Conservation (phyloP, 257 asterid species). For the Capsicum chinense region DNA sequence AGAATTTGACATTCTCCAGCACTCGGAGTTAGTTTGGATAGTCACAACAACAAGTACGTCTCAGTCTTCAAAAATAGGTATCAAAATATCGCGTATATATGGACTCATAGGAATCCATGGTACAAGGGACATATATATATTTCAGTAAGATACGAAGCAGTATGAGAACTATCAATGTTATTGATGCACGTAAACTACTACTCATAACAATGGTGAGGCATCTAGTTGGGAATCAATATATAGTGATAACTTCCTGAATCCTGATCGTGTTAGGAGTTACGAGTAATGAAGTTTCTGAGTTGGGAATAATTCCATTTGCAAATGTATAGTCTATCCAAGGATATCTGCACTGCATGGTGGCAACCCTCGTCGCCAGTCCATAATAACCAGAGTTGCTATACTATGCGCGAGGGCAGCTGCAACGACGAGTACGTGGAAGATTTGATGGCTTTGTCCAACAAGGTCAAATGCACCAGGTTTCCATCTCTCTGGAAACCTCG, state of each 20-base stretch:
- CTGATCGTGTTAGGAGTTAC: neutral
- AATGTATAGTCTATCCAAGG: constrained; percentile 14
- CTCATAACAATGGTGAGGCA: neutral
- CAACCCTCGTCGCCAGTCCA: constrained; percentile 79
- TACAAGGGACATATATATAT: constrained; percentile 3
- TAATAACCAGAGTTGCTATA: constrained; percentile 66
- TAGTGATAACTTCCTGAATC: neutral
- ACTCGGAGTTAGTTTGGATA: neutral
- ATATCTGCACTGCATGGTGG: constrained; percentile 32
- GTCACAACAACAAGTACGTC: neutral
- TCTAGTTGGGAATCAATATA: neutral
- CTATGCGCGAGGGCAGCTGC: constrained; percentile 80
- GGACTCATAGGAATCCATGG: neutral
- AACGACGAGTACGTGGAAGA: constrained; percentile 78
- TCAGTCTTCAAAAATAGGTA: neutral
- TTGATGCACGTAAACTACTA: constrained; percentile 5
- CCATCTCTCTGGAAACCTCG: constrained; percentile 91
- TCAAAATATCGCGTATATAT: neutral
- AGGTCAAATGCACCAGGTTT: constrained; percentile 84
- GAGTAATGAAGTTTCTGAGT: neutral
- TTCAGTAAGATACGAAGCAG: neutral
- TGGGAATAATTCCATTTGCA: constrained; percentile 3
- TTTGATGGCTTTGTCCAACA: constrained; percentile 95
- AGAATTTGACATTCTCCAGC: neutral
- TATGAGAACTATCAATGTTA: neutral